These are phyloP conservation scores for Amaranthus tricolor DNA, from an alignment of 179 eudicot species.

Conservation along the genomic window DNA sequence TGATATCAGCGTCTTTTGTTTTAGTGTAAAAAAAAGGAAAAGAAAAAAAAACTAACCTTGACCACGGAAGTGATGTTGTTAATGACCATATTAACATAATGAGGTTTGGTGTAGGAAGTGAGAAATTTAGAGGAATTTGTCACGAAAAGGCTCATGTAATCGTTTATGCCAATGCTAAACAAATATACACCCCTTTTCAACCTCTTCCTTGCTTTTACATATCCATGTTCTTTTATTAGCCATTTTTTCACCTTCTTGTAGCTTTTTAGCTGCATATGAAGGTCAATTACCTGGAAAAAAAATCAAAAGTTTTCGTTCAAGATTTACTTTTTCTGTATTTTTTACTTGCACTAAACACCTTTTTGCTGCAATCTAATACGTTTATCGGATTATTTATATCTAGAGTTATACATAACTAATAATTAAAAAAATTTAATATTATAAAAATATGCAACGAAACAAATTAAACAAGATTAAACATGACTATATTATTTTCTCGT, in stretches of 20 bases:
- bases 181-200: conserved; percentile 49
- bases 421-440: no score
- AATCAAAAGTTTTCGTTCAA: no score
- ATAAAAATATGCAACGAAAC: no score
- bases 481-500: no score
- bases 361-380: no score
- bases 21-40: no score
- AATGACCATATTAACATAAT: conserved; percentile 52
- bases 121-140: conserved; percentile 40
- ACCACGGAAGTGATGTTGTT: conserved; percentile 46
- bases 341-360: no score
- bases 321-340: no score
- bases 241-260: conserved; percentile 37
- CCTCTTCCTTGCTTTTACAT: conserved; percentile 31
- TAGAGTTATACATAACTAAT: no score
- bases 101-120: conserved; percentile 22
- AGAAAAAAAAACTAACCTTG: conserved; percentile 30
- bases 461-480: no score
- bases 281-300: conserved; percentile 49
- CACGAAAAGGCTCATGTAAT: conserved; percentile 50
- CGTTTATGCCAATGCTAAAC: conserved; percentile 69
- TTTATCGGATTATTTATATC: no score
- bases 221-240: conserved; percentile 39
- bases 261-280: conserved; percentile 46
- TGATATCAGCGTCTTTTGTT: no score